Evolutionary conservation across 192 early-diverging fungal species (phyloP), one percentile per base, ranked within the genome.

Genomic region (Backusella tarrabulga): DNA sequence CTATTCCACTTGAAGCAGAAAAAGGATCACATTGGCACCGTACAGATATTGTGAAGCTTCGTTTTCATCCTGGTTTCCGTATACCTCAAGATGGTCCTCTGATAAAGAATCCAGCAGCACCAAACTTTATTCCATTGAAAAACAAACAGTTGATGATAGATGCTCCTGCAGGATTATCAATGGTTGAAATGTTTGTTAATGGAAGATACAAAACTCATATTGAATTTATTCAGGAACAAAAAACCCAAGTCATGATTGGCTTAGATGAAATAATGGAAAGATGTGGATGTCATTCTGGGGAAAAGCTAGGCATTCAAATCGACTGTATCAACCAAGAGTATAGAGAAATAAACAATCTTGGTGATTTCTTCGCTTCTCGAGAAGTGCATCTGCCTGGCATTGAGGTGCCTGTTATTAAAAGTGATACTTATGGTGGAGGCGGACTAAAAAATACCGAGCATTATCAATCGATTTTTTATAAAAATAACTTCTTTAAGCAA

Each of bases 1-100:
- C 88, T 0, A 84, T 92, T 29, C 76, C 78, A 14, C 86, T 88
- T 21, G 66, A 73, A 4, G 85, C 85, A 35, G 91, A 92, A 75
- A 79, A 77, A n/a, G 91, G 91, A 15, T 79, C 91, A 14, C 88
- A 92, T 71, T 92, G 91, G 91, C 87, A 91, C 71, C 85, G 91
- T 42, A 78, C 85, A 29, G 91, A 92, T 67, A 78, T 87, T 21
- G 52, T 92, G 4, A 84, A 91, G 1, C 76, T 92, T 42, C 84
- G 90, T 46, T 88, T 83, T 73, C 91, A 91, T 71, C 83, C 87
- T 9, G 85, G 84, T 63, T 82, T 92, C 23, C 85, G 90, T 50
- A 68, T 91, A 73, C 89, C 91, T n/a, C 73, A 46, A 50, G 87
- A 88, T 52, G 52, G 42, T 7, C 41, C 44, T 41, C 40, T 75